Conservation (phyloP, 108 stramenopile genomes). For the Cyclotella kingstonii region DNA sequence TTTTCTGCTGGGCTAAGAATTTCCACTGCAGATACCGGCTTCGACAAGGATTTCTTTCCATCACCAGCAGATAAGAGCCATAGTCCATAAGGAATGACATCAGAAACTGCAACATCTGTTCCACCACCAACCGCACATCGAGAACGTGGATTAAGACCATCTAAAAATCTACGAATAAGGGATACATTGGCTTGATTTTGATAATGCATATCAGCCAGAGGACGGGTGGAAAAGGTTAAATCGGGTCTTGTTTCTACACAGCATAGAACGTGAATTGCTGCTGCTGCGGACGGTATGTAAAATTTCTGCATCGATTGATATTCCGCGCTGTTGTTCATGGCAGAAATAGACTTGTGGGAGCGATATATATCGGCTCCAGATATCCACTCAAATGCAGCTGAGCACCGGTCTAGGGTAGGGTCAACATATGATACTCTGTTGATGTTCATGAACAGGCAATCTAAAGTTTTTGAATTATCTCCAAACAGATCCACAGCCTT, state of each 20-base stretch:
- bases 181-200: constrained; percentile 59
- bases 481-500: constrained; percentile 57
- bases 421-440: constrained; percentile 71
- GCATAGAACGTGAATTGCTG: constrained; percentile 75
- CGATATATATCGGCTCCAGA: constrained; percentile 54
- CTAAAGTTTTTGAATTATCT: constrained; percentile 65
- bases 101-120: constrained; percentile 41
- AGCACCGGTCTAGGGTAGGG: constrained; percentile 76
- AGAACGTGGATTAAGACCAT: constrained; percentile 53
- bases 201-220: constrained; percentile 56
- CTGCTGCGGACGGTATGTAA: constrained; percentile 63
- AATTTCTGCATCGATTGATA: constrained; percentile 46
- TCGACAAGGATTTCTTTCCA: constrained; percentile 51
- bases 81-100: constrained; percentile 67
- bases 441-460: constrained; percentile 71
- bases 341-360: constrained; percentile 34
- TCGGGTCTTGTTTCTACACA: constrained; percentile 72
- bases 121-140: constrained; percentile 37
- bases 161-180: constrained; percentile 64
- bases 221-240: constrained; percentile 61
- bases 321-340: constrained; percentile 50
- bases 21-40: constrained; percentile 70
- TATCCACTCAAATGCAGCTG: constrained; percentile 64
- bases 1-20: constrained; percentile 59
- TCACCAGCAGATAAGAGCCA: constrained; percentile 74